phyloP scores from a whole-genome alignment of 257 asterid genomes.

The Coffea canephora region DNA sequence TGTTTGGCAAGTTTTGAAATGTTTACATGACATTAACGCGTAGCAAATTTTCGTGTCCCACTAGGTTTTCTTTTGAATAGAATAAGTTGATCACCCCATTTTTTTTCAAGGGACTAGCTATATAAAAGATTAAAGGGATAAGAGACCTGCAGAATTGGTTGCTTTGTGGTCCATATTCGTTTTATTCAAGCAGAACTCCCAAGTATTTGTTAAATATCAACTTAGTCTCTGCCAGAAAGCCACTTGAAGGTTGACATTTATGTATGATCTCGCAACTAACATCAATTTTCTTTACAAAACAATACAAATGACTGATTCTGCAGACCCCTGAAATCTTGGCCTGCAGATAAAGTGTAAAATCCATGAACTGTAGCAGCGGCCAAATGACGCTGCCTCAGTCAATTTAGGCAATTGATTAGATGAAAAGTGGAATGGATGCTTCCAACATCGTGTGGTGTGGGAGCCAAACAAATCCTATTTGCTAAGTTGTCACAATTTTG shows the following conservation, averaged over 20 bases:
- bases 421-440: neutral
- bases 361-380: neutral
- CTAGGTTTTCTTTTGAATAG: neutral
- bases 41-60: neutral
- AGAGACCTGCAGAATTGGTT: neutral
- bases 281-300: neutral
- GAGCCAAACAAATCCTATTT: neutral
- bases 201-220: neutral
- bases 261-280: too few species aligned
- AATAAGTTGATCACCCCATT: neutral
- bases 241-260: neutral
- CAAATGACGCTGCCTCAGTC: neutral
- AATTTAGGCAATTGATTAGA: neutral
- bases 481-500: neutral
- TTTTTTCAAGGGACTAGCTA: too few species aligned
- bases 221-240: neutral
- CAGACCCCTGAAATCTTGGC: neutral
- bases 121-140: neutral
- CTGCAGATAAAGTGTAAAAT: neutral
- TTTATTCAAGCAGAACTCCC: neutral
- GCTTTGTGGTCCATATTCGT: neutral
- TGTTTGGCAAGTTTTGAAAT: neutral
- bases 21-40: neutral
- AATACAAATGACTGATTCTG: neutral
- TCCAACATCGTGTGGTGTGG: constrained; percentile 10